These are phyloP conservation scores for Gracilaria vermiculophylla DNA, from an alignment of 23 red algal species.

Conservation along the genomic window DNA sequence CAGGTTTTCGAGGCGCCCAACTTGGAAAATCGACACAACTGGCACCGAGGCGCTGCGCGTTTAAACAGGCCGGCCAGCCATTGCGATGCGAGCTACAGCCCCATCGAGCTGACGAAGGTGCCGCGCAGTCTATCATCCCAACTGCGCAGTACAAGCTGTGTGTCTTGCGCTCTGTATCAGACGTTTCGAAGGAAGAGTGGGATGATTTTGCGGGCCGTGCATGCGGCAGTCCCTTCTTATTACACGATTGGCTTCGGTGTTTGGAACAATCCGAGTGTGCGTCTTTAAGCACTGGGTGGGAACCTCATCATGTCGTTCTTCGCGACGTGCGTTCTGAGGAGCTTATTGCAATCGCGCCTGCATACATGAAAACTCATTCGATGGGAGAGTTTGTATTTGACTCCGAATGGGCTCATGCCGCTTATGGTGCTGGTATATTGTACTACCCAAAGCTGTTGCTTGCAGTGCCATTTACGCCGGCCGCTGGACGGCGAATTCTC, in stretches of 20 bases:
- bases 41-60: neutral
- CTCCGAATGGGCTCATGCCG: slow-evolving; percentile 71
- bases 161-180: slow-evolving; percentile 27
- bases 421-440: slow-evolving; percentile 43
- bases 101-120: neutral
- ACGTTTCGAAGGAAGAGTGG: slow-evolving; percentile 21
- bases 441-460: slow-evolving; percentile 93
- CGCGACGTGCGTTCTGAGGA: neutral
- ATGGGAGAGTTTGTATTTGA: slow-evolving; percentile 97
- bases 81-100: neutral
- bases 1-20: neutral
- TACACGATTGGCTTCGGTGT: slow-evolving; percentile 72
- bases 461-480: slow-evolving; percentile 88
- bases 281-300: slow-evolving; percentile 54
- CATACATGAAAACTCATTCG: slow-evolving; percentile 77
- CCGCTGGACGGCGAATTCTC: slow-evolving; percentile 69
- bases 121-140: neutral
- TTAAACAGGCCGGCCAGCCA: neutral
- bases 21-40: neutral
- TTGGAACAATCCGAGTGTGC: slow-evolving; percentile 79
- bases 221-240: slow-evolving; percentile 57
- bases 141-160: neutral
- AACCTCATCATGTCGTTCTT: slow-evolving; percentile 65
- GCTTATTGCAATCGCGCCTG: slow-evolving; percentile 62
- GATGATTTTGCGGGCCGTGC: slow-evolving; percentile 21